Conservation (phyloP, 352 stramenopile genomes). For the Globisporangium acanthophoron region DNA sequence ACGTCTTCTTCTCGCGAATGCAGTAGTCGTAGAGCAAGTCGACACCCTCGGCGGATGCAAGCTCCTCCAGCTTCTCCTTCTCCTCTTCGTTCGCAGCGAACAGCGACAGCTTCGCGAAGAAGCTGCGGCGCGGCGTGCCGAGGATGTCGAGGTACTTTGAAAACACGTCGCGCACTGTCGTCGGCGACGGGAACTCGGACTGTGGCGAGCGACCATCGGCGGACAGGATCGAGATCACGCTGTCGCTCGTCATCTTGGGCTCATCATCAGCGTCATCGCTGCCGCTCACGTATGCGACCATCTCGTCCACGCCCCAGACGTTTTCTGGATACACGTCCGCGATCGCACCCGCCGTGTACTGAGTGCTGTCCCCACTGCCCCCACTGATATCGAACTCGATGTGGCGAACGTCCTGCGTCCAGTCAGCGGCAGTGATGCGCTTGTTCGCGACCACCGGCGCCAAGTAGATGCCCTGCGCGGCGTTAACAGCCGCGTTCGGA, state of each 20-base stretch:
- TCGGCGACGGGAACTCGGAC: slow-evolving; percentile 44
- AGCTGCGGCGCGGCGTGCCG: slow-evolving; percentile 77
- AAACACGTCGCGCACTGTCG: slow-evolving; percentile 65
- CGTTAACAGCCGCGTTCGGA: slow-evolving; percentile 34
- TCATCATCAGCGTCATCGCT: background rate
- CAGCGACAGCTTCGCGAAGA: slow-evolving; percentile 85
- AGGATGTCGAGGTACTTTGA: slow-evolving; percentile 83
- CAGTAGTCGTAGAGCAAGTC: slow-evolving; percentile 94
- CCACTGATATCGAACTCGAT: slow-evolving; percentile 56
- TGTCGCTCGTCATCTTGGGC: slow-evolving; percentile 16
- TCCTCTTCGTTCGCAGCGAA: slow-evolving; percentile 82
- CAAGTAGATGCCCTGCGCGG: slow-evolving; percentile 37
- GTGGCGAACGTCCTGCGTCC: slow-evolving; percentile 80
- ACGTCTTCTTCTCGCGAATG: slow-evolving; percentile 89
- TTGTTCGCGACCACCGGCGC: slow-evolving; percentile 58
- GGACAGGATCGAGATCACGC: slow-evolving; percentile 40
- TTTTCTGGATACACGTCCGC: slow-evolving; percentile 80
- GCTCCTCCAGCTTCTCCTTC: slow-evolving; percentile 90
- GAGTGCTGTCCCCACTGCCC: background rate
- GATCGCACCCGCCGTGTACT: slow-evolving; percentile 68
- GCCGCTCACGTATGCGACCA: slow-evolving; percentile 43
- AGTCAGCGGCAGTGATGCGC: slow-evolving; percentile 59
- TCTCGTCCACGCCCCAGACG: slow-evolving; percentile 51
- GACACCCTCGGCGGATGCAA: slow-evolving; percentile 81
- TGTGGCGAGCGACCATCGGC: slow-evolving; percentile 37